phyloP scores from a whole-genome alignment of 1,139 yeast species.

The Eremothecium coryli region DNA sequence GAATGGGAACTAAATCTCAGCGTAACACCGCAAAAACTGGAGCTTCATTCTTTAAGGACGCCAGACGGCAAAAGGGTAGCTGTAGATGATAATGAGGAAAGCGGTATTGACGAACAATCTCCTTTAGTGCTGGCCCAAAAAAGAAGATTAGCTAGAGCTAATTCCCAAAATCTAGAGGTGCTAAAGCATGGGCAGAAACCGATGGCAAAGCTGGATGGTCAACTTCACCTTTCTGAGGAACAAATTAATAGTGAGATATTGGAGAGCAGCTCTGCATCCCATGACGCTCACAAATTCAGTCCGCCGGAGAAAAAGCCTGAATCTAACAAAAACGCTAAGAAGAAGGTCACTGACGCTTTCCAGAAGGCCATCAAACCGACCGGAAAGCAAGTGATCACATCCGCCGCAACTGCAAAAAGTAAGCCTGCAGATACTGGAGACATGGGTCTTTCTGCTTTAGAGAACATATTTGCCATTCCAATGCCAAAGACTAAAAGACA shows the following conservation, averaged over 20 bases:
- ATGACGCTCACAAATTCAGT: not conserved
- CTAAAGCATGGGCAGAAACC: not conserved
- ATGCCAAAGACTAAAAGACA: conserved; percentile 13
- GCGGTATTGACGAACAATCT: conserved; percentile 15
- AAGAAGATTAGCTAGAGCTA: conserved; percentile 17
- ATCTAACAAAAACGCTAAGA: not conserved
- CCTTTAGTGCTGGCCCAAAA: conserved; percentile 23
- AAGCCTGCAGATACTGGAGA: not conserved
- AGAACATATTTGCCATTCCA: conserved; percentile 20
- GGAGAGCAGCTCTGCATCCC: not conserved
- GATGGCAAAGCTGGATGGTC: not conserved
- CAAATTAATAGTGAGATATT: not conserved
- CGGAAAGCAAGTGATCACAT: not conserved
- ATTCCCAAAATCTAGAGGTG: conserved; percentile 14
- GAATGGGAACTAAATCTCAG: conserved; percentile 8
- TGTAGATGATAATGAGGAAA: conserved; percentile 3
- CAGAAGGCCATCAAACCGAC: conserved; percentile 1
- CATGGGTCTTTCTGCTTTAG: conserved; percentile 16
- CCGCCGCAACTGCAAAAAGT: conserved; percentile 2
- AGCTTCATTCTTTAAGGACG: conserved; percentile 2
- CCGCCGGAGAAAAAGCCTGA: not conserved
- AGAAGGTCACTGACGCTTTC: not conserved
- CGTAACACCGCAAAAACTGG: not conserved
- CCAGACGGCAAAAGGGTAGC: not conserved
- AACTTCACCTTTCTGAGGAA: conserved; percentile 8